Conservation (phyloP, 305 asterid species). For the Solanum hybrid region DNA sequence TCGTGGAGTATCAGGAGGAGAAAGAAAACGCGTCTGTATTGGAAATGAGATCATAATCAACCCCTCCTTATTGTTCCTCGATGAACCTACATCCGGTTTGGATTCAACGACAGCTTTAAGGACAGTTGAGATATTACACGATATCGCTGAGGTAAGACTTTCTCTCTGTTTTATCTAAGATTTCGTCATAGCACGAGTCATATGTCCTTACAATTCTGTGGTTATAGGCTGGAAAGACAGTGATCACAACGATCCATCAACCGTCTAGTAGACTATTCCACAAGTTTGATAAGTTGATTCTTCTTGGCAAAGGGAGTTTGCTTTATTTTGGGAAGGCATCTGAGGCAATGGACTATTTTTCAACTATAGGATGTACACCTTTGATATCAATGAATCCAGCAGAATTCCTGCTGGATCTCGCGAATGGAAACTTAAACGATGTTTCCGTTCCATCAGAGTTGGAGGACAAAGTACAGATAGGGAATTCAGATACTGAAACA, state of each 20-base stretch:
- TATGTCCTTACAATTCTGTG: background rate
- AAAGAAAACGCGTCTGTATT: constrained; percentile 87
- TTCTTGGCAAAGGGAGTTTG: constrained; percentile 82
- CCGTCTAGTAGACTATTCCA: constrained; percentile 95
- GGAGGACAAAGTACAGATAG: constrained; percentile 71
- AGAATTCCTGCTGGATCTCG: constrained; percentile 88
- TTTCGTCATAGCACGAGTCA: background rate
- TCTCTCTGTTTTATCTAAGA: background rate
- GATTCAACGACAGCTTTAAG: constrained; percentile 93
- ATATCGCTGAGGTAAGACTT: constrained; percentile 65
- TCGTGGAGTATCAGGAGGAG: constrained; percentile 96
- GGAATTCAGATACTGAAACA: constrained; percentile 38
- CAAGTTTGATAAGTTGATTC: constrained; percentile 82
- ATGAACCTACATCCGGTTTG: constrained; percentile 95
- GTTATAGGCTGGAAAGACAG: constrained; percentile 83
- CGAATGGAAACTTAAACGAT: constrained; percentile 80
- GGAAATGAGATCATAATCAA: constrained; percentile 90
- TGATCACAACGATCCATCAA: constrained; percentile 92
- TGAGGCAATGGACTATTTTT: constrained; percentile 64
- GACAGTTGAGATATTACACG: constrained; percentile 72
- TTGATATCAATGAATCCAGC: constrained; percentile 96
- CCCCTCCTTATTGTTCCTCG: constrained; percentile 83
- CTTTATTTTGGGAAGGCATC: constrained; percentile 86
- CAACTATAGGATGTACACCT: constrained; percentile 83
- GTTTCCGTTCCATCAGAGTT: constrained; percentile 82